These are phyloP conservation scores for Cryptococcus sp. DNA, from an alignment of 1,284 basidiomycete genomes.

Conservation along the genomic window DNA sequence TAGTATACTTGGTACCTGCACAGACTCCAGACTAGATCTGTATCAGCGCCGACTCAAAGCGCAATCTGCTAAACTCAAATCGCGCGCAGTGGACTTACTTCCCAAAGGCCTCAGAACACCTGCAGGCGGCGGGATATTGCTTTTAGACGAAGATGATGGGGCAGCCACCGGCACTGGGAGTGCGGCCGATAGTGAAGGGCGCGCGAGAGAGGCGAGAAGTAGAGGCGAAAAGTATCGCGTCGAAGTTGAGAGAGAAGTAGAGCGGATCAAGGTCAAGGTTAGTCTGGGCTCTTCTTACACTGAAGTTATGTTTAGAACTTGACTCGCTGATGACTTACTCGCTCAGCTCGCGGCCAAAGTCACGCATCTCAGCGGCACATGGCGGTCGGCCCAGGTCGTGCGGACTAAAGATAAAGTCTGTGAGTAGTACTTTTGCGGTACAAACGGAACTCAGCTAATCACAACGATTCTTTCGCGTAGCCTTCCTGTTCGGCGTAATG, in stretches of 20 bases:
- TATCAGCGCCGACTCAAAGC: constrained; percentile 82
- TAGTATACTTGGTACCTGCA: neutral
- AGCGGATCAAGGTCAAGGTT: constrained; percentile 71
- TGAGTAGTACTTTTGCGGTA: constrained; percentile 24
- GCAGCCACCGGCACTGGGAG: constrained; percentile 5
- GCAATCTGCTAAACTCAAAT: constrained; percentile 76
- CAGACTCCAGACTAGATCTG: constrained; percentile 83
- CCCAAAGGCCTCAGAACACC: constrained; percentile 58
- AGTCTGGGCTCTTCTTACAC: constrained; percentile 14
- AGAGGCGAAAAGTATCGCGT: constrained; percentile 41
- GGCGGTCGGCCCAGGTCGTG: constrained; percentile 89
- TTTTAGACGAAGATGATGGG: constrained; percentile 30
- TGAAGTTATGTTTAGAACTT: neutral
- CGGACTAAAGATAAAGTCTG: constrained; percentile 78
- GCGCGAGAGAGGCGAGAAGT: constrained; percentile 12
- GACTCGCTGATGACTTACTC: neutral
- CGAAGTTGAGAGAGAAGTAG: constrained; percentile 81
- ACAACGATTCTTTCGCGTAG: constrained; percentile 51
- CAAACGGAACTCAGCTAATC: neutral
- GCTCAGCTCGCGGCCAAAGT: constrained; percentile 59
- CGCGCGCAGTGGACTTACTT: constrained; percentile 68
- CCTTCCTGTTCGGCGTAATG: constrained; percentile 90
- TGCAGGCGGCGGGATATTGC: constrained; percentile 49
- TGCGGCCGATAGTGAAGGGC: constrained; percentile 7
- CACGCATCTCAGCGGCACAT: constrained; percentile 66